Conservation (phyloP, 441 rosid genomes). For the Croton setiger region DNA sequence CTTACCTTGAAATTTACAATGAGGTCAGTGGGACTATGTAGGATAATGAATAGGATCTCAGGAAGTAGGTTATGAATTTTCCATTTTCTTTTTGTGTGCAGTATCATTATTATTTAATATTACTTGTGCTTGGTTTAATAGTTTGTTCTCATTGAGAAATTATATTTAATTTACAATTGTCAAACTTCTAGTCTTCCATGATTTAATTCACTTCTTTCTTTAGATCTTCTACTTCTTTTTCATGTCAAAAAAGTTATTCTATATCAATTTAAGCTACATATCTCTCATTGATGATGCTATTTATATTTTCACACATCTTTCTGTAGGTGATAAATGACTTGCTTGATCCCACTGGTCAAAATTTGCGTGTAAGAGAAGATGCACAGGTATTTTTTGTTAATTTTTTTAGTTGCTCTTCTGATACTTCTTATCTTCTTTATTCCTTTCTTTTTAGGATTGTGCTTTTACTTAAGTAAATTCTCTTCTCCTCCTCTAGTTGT, state of each 20-base stretch:
- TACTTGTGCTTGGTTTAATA: background rate
- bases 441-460: background rate
- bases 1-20: constrained; percentile 98
- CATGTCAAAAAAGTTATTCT: background rate
- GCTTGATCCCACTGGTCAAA: constrained; percentile 98
- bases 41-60: background rate
- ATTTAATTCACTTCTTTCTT: background rate
- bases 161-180: background rate
- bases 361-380: constrained; percentile 97
- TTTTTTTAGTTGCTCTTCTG: background rate
- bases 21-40: constrained; percentile 55
- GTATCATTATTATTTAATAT: background rate
- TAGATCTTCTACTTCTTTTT: too few relatives aligned
- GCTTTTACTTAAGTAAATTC: background rate
- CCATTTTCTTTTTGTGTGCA: background rate
- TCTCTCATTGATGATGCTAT: constrained; percentile 10
- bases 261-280: background rate
- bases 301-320: constrained; percentile 20
- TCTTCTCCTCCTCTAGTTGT: background rate
- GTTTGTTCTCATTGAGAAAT: background rate
- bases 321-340: constrained; percentile 95
- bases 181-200: background rate
- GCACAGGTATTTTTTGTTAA: constrained; percentile 60
- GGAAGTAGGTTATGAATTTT: background rate
- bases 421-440: background rate